Conservation (phyloP, 345 rosid genomes). For the Angophora floribunda region DNA sequence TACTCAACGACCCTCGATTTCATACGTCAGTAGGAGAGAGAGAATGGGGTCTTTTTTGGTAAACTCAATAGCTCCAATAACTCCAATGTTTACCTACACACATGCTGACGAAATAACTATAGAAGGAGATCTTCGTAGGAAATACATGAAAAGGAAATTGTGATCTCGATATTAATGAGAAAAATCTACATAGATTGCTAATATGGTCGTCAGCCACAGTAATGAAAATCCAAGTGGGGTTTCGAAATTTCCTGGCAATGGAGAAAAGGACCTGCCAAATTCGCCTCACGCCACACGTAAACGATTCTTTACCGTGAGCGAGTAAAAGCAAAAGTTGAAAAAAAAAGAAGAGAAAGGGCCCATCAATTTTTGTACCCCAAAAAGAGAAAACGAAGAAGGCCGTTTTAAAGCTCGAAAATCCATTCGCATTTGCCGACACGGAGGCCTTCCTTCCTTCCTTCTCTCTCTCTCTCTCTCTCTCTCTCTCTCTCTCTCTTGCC, state of each 20-base stretch:
- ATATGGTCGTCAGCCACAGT: not conserved
- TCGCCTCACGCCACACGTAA: not conserved
- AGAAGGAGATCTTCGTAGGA: not conserved
- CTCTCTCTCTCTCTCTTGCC: not conserved
- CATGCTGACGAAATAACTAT: not conserved
- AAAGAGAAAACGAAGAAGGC: not conserved
- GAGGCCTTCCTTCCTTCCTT: not conserved
- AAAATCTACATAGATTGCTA: not conserved
- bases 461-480: not conserved
- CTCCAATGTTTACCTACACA: not conserved
- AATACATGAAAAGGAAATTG: rapidly evolving
- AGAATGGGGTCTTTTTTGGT: not conserved
- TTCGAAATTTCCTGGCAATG: not conserved
- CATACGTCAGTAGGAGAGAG: not conserved
- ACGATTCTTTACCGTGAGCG: not conserved
- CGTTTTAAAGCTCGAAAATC: not conserved
- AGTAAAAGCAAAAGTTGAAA: too few relatives aligned
- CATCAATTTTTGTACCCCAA: not conserved
- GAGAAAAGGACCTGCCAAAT: not conserved
- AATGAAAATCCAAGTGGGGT: not conserved
- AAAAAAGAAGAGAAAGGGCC: not conserved
- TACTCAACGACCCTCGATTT: not conserved
- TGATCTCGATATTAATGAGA: not conserved
- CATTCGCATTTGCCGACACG: not conserved
- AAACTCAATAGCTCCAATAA: too few relatives aligned